Base-by-base conservation (phyloP, 2,329 filamentous ascomycete genomes). In the Cylindrodendrum hubeiense region DNA sequence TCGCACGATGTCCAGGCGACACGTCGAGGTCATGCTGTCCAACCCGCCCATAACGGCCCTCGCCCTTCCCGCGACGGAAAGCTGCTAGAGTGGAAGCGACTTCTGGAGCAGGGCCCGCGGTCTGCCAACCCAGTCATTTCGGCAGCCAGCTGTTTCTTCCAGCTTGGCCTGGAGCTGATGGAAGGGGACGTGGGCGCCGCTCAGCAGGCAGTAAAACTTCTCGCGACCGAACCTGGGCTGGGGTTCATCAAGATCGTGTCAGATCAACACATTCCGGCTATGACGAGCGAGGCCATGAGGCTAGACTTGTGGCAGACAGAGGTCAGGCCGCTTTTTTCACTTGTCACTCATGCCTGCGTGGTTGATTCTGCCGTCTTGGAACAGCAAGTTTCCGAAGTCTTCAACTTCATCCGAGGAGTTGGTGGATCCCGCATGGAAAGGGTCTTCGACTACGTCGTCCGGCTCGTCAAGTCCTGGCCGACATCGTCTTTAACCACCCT, bases 361-460 rank as follows among this genome's bases (percentile, higher is more conserved):
- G 62, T 77, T 2, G 76, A 79, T 49, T 83, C 80, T 8, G 76
- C 78, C 12, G 71, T 82, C 0, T 69, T 84, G 15, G 81, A 83
- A 56, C 74, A 78, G 37, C 70, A 82, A 34, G 77, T 81, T 1
- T 74, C 77, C 3, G 58, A 52, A 0, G 73, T 82, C 17, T 79
- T 75, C 65, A 80, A 77, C 39, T 79, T 76, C 49, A 54, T 82
- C 0, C 61, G 75, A 7, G 81, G 81, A 7, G 63, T 79, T 30
- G 76, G 78, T 1, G 78, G 77, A 4, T 46, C 54, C 13, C 71
- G 77, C 13, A 76, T 82, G 68, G 68, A 55, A 2, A 63, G 28
- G 0, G 65, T 83, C 5, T 82, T 79, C 60, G 66, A 67, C 12
- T 79, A 78, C 33, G 68, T 81, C 13, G 49, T 65, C 4, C 58